Evolutionary conservation across 331 rosid species (phyloP).

Genomic region (Malus hybrid): DNA sequence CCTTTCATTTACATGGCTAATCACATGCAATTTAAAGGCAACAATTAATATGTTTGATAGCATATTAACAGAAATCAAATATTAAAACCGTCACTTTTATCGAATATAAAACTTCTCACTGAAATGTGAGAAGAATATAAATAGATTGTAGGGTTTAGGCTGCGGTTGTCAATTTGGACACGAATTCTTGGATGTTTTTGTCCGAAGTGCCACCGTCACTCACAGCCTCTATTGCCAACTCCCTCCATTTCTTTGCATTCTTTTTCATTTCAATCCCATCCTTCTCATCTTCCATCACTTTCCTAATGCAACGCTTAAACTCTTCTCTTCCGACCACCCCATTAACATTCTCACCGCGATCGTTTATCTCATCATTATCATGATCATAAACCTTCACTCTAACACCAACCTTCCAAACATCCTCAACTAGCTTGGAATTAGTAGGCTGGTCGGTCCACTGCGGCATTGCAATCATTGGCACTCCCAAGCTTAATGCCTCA

Average conservation of each 20-base stretch:
- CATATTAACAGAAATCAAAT: not conserved
- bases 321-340: constrained; percentile 36
- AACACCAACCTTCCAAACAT: constrained; percentile 33
- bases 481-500: constrained; percentile 28
- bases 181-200: constrained; percentile 20
- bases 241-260: constrained; percentile 39
- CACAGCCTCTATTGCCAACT: constrained; percentile 29
- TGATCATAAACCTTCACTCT: constrained; percentile 1
- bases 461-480: constrained; percentile 34
- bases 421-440: constrained; percentile 18
- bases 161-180: not conserved
- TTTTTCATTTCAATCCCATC: constrained; percentile 25
- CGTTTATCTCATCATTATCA: too few relatives aligned
- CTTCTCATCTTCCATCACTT: constrained; percentile 20
- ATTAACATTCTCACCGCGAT: not conserved
- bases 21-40: not conserved
- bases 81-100: too few relatives aligned
- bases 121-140: not conserved
- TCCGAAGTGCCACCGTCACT: constrained; percentile 29
- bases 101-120: too few relatives aligned
- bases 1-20: too few relatives aligned
- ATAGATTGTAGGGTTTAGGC: not conserved
- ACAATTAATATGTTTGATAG: too few relatives aligned
- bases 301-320: constrained; percentile 28
- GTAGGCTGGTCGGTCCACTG: constrained; percentile 39